Conservation (phyloP, 2,329 filamentous ascomycete genomes). For the Phyllosticta citrichinensis region DNA sequence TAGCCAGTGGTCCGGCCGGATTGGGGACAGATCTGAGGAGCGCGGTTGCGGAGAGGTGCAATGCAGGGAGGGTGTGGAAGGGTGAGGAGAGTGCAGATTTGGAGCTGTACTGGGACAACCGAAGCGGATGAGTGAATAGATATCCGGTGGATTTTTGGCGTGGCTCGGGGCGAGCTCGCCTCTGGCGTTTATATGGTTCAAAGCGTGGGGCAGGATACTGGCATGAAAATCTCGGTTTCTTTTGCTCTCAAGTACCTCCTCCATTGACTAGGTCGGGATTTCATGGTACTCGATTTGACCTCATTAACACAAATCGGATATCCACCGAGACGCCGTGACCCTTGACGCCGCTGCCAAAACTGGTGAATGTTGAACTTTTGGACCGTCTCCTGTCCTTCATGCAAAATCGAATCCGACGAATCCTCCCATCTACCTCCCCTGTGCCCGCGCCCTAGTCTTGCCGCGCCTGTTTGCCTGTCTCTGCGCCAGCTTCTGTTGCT, state of each 20-base stretch:
- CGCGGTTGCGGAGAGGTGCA: constrained; percentile 22
- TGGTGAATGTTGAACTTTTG: not conserved
- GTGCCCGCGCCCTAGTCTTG: not conserved
- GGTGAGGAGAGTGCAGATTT: constrained; percentile 24
- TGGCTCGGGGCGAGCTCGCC: not conserved
- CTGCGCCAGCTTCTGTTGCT: constrained; percentile 9
- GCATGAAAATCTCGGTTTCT: not conserved
- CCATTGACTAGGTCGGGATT: too few relatives aligned
- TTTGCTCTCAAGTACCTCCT: not conserved
- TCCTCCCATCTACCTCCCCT: not conserved
- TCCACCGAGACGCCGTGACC: not conserved
- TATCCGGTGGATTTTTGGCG: not conserved
- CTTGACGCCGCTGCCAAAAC: not conserved
- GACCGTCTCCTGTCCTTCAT: not conserved
- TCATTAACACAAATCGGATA: not conserved
- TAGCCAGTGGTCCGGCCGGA: constrained; percentile 22
- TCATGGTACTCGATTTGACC: not conserved
- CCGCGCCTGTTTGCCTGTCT: not conserved
- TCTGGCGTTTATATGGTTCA: not conserved
- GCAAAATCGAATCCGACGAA: not conserved
- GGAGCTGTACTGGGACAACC: constrained; percentile 23
- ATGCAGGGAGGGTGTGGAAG: constrained; percentile 23
- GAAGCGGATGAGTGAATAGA: constrained; percentile 16
- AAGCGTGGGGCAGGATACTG: not conserved
- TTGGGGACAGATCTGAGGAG: constrained; percentile 25